Conservation (phyloP, 305 asterid species). For the Fraxinus latifolia region DNA sequence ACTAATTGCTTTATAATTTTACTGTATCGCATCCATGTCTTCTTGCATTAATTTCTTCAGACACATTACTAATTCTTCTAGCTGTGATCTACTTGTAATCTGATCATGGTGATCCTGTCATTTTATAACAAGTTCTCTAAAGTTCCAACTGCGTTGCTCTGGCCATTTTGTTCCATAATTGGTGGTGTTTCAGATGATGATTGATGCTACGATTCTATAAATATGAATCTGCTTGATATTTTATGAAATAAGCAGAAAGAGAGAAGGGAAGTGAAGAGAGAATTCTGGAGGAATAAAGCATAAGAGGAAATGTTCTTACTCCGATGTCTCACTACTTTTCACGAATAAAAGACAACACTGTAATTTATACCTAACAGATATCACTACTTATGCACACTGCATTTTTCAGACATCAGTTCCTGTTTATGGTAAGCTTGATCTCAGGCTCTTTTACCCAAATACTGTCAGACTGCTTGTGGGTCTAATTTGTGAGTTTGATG, state of each 20-base stretch:
- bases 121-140: background rate
- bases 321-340: background rate
- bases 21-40: background rate
- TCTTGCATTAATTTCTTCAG: background rate
- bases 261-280: background rate
- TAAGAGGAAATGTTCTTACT: background rate
- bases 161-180: background rate
- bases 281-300: background rate
- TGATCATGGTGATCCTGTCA: background rate
- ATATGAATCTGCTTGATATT: background rate
- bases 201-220: background rate
- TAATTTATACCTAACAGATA: background rate
- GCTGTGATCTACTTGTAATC: background rate
- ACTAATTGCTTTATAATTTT: background rate
- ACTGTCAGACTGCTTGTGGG: background rate
- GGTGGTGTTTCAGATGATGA: background rate
- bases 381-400: background rate
- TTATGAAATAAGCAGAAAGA: background rate
- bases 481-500: background rate
- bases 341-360: background rate
- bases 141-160: background rate
- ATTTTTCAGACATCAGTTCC: background rate
- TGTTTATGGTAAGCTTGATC: conserved; percentile 3
- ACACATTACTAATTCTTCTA: background rate
- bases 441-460: background rate